A percentile compares a stretch with the other conserved stretches of the same genome.
phyloP scores from a whole-genome alignment of 192 early-diverging fungal genomes.

The Mortierella alpina region DNA sequence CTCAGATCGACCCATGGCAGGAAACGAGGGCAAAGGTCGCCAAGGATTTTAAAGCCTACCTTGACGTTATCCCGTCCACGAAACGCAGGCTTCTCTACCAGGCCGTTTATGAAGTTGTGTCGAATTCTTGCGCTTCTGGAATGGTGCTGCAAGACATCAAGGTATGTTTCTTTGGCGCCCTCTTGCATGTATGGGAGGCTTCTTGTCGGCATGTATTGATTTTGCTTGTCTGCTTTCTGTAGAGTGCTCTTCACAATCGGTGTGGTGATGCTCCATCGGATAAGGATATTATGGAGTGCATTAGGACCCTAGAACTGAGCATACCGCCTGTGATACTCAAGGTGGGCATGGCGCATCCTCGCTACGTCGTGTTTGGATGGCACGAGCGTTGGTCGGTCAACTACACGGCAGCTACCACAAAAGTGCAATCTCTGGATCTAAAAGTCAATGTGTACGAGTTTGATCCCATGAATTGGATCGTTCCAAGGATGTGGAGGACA shows the following conservation, averaged over 20 bases:
- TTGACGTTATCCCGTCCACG: background rate
- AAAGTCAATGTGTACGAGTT: background rate
- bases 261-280: background rate
- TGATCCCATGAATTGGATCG: conserved; percentile 6
- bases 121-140: conserved; percentile 3
- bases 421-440: background rate
- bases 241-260: conserved; percentile 7
- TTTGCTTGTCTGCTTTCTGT: background rate
- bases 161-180: background rate
- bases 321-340: conserved; percentile 9
- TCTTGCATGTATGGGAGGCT: background rate
- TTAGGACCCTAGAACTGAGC: background rate
- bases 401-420: background rate
- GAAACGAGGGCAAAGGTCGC: background rate
- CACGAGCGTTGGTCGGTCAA: conserved; percentile 34
- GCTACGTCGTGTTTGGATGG: conserved; percentile 38
- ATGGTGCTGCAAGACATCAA: conserved; percentile 29
- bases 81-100: background rate
- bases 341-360: conserved; percentile 22
- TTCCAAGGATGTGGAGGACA: conserved; percentile 36
- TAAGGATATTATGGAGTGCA: conserved; percentile 15
- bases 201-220: background rate
- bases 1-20: conserved; percentile 8
- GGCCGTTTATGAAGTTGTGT: background rate
- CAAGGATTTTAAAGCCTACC: background rate